Base-by-base conservation (phyloP, 2,329 filamentous ascomycete genomes). In the Macrophomina pseudophaseolina region DNA sequence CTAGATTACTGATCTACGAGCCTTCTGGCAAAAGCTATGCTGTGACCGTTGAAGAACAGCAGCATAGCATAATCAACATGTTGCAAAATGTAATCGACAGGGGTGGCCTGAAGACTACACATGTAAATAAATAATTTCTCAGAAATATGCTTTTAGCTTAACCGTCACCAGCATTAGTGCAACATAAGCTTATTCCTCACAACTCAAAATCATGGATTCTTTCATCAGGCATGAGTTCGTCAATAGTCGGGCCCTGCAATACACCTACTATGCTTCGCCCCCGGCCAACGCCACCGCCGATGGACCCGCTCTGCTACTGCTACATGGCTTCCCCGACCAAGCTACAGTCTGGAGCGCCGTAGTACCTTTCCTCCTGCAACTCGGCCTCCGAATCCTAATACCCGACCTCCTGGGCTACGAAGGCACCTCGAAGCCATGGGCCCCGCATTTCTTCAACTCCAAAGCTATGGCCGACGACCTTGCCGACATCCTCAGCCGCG, bases 261-360 rank as follows among this genome's bases (percentile, higher is more conserved):
- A 76, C 56, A 74, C 70, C 7, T 76, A 75, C 69, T 76, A 75
- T 65, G n/a, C 23, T 23, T 49, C 46, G 28, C 46, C 12, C 6
- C 16, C 46, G 18, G 6, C 46, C 46, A 23, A 49, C 16, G 8
- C 18, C 23, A 28, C 46, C 1, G 18, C 71, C 9, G 66, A 70
- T 0, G 40, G 52, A 8, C 74, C 74, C 8, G 70, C 72, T 6
- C 69, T 76, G 16, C 56, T 75, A 54, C 71, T 76, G 62, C 85
- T 81, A 18, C 85, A 86, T 72, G 84, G 84, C 66, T 86, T 80
- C 71, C 84, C 84, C 4, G 82, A 84, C 69, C 73, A 76, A 42
- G 80, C 82, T 0, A 73, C 74, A 2, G 73, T 84, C 32, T 86
- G 83, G 83, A 72, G 76, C 12, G 74, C 77, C 38, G 71, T 84